Base-by-base conservation (phyloP, 176 grass and related monocot genomes). In the Avena insularis region DNA sequence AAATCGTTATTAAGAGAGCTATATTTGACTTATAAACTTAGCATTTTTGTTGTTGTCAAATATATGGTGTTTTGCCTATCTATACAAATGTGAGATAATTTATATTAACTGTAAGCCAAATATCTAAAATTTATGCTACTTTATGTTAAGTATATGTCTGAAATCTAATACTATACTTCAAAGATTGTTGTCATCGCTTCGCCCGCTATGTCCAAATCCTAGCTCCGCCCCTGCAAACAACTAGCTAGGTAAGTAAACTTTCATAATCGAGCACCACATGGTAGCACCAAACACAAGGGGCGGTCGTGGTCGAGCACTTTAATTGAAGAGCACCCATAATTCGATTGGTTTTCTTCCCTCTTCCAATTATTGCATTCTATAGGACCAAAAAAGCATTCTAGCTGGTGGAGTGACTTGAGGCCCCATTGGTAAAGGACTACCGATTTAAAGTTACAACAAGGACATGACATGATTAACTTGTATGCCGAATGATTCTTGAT, bases 261-360 rank as follows among this genome's bases (percentile, higher is more conserved):
- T 75, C 82, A 84, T 62, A 73, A 75, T 73, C 48, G 21, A 31
- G 68, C 53, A 60, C 3, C 13, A 13, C 40, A 64, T 80, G 58
- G 29, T 16, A 64, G 21, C 59, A 64, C 4, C 36, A 1, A 80
- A 31, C 21, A 48, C 5, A 19, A 12, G 27, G 23, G 43, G 29
- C 14, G 78, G 14, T 12, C 40, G 9, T 14, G 78, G 14, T 12
- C 40, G 9, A 50, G 15, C 60, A 81, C 23, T 50, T 20, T 51
- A 81, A 49, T 8, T 49, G 49, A 80, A 65, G 21, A 65, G 59
- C 59, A 49, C 16, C 25, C 4, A 65, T 29, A 7, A 65, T 50
- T 50, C 23, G 8, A 64, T 19, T 48, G 78, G 25, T 47, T 36
- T 8, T 40, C 5, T 4, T 0, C 2, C 33, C 17, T 78, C 17